These are phyloP conservation scores for Pythium sukuiense DNA, from an alignment of 352 stramenopile genomes.

Conservation along the genomic window DNA sequence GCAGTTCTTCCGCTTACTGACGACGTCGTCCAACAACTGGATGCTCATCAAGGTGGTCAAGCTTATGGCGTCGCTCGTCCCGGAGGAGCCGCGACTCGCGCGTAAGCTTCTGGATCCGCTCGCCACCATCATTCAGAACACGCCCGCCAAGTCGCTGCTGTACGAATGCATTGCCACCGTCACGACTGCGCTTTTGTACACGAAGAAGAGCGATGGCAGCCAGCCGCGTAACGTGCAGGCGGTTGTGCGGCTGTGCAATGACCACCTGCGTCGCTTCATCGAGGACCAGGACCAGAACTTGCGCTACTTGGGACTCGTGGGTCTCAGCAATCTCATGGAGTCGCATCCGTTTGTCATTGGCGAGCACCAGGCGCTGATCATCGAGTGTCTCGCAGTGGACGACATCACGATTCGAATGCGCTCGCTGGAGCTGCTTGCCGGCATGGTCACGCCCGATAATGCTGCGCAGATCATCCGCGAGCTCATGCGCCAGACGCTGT, in stretches of 20 bases:
- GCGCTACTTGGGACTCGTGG: slow-evolving; percentile 98
- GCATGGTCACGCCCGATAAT: slow-evolving; percentile 97
- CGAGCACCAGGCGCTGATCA: slow-evolving; percentile 95
- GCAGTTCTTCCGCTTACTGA: slow-evolving; percentile 98
- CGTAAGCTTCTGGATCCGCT: slow-evolving; percentile 98
- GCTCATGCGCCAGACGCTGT: slow-evolving; percentile 94
- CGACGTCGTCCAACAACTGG: slow-evolving; percentile 99
- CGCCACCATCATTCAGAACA: slow-evolving; percentile 96
- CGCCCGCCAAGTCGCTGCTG: slow-evolving; percentile 96
- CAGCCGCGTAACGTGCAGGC: slow-evolving; percentile 92
- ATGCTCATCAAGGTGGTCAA: slow-evolving; percentile 99
- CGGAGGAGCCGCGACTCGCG: slow-evolving; percentile 96
- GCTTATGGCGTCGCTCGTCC: slow-evolving; percentile 95
- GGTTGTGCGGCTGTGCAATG: slow-evolving; percentile 94
- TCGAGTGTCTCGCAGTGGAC: slow-evolving; percentile 96
- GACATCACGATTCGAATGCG: slow-evolving; percentile 99
- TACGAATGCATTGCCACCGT: slow-evolving; percentile 98
- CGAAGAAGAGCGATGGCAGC: slow-evolving; percentile 94
- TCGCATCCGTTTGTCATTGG: slow-evolving; percentile 94
- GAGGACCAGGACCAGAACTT: slow-evolving; percentile 99
- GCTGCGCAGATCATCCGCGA: slow-evolving; percentile 96
- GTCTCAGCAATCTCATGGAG: slow-evolving; percentile 95
- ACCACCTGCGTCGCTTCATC: slow-evolving; percentile 96
- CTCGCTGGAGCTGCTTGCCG: slow-evolving; percentile 94
- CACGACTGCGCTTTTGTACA: slow-evolving; percentile 96